Conservation (phyloP, 305 asterid species). For the Solanum chacoense region DNA sequence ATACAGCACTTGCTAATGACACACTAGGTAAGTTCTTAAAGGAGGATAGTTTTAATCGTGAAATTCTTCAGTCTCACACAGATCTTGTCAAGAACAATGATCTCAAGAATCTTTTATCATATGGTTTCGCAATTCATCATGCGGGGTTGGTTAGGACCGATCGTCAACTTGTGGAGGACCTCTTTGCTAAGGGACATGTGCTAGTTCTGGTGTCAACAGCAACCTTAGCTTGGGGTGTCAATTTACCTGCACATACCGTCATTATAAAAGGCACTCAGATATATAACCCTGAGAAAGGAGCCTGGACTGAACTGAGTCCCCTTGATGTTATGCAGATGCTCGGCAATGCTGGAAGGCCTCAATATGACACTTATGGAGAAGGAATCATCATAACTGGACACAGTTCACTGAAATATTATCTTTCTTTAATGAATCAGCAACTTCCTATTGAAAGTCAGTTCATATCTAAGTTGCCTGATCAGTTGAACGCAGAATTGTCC, state of each 20-base stretch:
- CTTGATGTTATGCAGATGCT: conserved; percentile 99
- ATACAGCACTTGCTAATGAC: conserved; percentile 77
- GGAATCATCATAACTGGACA: conserved; percentile 93
- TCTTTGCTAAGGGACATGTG: conserved; percentile 71
- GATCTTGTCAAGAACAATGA: conserved; percentile 86
- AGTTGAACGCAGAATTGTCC: conserved; percentile 96
- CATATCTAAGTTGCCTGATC: conserved; percentile 89
- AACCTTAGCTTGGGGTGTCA: conserved; percentile 98
- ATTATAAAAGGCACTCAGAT: conserved; percentile 94
- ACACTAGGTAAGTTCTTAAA: conserved; percentile 74
- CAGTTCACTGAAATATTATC: conserved; percentile 68
- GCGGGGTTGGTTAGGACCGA: conserved; percentile 97
- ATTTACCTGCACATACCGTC: conserved; percentile 92
- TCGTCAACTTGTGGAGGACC: conserved; percentile 82
- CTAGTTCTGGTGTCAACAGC: conserved; percentile 96
- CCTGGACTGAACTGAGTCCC: conserved; percentile 95
- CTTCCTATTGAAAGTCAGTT: conserved; percentile 96
- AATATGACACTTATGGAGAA: conserved; percentile 82
- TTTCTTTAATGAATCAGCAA: conserved; percentile 94
- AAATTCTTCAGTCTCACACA: conserved; percentile 70
- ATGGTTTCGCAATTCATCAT: conserved; percentile 95
- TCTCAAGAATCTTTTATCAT: conserved; percentile 78
- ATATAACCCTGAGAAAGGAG: conserved; percentile 93
- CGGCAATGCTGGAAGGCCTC: conserved; percentile 99
- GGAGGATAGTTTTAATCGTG: conserved; percentile 87